These are phyloP conservation scores for Meyerozyma guilliermondii DNA, from an alignment of 1,139 yeast species.

Conservation along the genomic window DNA sequence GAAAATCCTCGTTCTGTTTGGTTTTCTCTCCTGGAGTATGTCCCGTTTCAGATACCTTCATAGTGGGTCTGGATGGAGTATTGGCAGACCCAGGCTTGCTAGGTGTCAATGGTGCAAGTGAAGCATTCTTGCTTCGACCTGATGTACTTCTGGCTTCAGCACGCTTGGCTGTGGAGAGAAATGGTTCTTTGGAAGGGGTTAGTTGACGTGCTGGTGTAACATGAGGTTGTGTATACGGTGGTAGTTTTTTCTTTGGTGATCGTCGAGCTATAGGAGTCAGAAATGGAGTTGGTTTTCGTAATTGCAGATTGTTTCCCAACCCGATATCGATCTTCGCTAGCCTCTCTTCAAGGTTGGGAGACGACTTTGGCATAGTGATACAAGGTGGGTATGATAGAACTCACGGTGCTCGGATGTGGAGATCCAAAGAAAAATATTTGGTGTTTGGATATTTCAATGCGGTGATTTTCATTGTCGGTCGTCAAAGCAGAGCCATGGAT, in stretches of 20 bases:
- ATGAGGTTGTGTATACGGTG: not conserved
- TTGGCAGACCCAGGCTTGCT: not conserved
- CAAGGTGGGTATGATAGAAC: not conserved
- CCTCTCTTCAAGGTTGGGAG: slow-evolving; percentile 1
- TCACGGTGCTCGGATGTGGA: not conserved
- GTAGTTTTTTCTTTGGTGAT: not conserved
- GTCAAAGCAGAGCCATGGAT: not conserved
- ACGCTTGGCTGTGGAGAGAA: not conserved
- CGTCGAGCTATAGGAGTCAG: not conserved
- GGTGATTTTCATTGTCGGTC: not conserved
- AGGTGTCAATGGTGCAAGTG: not conserved
- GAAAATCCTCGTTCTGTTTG: not conserved
- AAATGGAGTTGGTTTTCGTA: not conserved
- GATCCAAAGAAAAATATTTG: not conserved
- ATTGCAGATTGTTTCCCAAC: not conserved
- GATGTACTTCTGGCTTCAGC: slow-evolving; percentile 1
- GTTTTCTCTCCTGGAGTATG: not conserved
- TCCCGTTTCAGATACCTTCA: not conserved
- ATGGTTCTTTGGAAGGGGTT: slow-evolving; percentile 1
- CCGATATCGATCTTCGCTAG: not conserved
- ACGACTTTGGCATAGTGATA: not conserved
- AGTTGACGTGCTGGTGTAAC: not conserved
- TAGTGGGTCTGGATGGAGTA: not conserved
- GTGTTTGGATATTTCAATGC: not conserved
- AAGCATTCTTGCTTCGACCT: not conserved